Evolutionary conservation across 495 filamentous ascomycete genomes (phyloP).

Genomic region (Staphylotrichum longicolle): DNA sequence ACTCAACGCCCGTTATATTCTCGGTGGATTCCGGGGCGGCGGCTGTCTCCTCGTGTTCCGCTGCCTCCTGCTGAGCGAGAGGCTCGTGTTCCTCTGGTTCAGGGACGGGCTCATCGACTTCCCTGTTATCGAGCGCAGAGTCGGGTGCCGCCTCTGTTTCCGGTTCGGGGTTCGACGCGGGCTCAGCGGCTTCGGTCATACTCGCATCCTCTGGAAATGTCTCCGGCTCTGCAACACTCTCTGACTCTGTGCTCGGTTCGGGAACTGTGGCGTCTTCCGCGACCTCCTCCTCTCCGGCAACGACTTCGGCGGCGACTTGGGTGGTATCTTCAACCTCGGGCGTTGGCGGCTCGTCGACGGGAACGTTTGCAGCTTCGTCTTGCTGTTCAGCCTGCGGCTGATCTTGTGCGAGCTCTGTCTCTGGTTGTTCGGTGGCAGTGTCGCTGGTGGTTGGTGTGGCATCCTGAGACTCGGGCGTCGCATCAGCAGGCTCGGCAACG

Average conservation of each 20-base stretch:
- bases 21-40: too few relatives aligned
- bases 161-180: background rate
- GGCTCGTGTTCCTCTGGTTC: background rate
- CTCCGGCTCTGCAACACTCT: background rate
- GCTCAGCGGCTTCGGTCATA: background rate
- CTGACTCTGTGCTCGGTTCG: background rate
- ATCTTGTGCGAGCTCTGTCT: background rate
- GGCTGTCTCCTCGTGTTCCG: too few relatives aligned
- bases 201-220: background rate
- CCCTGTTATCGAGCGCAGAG: background rate
- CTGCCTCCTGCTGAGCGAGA: background rate
- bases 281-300: too few relatives aligned
- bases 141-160: conserved; percentile 18
- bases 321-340: background rate
- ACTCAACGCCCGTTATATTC: background rate
- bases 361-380: background rate
- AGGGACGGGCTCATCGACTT: conserved; percentile 2
- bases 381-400: background rate
- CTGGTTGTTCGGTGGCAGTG: background rate
- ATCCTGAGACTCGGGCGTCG: background rate
- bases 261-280: conserved; percentile 13
- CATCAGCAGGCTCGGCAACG: background rate
- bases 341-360: background rate
- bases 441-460: background rate
- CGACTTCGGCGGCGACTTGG: too few relatives aligned